Evolutionary conservation across 306 rosid genomes (phyloP).

Genomic region (Dicorynia guianensis): DNA sequence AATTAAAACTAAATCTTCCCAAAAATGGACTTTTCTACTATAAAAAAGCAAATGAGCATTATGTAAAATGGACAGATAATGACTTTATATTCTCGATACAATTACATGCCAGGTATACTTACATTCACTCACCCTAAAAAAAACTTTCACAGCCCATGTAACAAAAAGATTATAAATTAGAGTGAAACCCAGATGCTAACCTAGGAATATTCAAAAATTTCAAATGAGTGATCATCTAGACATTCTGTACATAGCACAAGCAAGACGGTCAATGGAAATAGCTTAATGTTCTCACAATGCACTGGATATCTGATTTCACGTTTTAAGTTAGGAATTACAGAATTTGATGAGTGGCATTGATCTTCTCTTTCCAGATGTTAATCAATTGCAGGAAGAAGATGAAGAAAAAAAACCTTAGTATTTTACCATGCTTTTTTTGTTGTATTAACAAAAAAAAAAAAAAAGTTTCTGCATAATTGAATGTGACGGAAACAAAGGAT

Average conservation of each 20-base stretch:
- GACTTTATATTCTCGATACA: neutral
- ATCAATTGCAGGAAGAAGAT: slow-evolving; percentile 35
- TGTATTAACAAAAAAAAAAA: too few species aligned
- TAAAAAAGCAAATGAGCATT: neutral
- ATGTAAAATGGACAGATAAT: neutral
- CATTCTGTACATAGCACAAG: slow-evolving; percentile 12
- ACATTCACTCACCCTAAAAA: too few species aligned
- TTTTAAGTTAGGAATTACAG: neutral
- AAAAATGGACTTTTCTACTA: neutral
- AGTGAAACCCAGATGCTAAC: too few species aligned
- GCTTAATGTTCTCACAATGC: slow-evolving; percentile 9
- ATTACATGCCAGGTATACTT: too few species aligned
- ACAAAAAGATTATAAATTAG: neutral
- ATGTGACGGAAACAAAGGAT: too few species aligned
- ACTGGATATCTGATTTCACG: neutral
- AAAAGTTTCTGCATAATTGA: too few species aligned
- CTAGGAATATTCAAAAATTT: too few species aligned
- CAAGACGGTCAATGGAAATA: slow-evolving; percentile 3
- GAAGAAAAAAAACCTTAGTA: too few species aligned
- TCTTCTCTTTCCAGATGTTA: neutral
- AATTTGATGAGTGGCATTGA: neutral
- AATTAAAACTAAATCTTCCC: neutral
- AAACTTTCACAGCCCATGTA: too few species aligned
- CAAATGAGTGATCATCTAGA: too few species aligned
- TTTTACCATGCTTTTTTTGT: neutral